Conservation (phyloP, 805 yeast genomes). For the Hanseniaspora singularis region DNA sequence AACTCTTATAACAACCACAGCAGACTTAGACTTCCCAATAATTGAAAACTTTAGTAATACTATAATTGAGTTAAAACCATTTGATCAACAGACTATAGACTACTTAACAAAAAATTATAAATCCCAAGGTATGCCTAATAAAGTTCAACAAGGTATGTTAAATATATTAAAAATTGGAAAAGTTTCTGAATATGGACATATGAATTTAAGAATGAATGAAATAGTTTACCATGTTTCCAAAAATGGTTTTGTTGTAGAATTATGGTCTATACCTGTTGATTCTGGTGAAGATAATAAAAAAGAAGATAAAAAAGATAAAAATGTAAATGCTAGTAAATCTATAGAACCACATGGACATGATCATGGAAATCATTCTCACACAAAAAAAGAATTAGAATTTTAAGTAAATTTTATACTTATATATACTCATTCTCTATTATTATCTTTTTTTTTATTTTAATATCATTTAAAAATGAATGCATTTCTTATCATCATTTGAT, state of each 20-base stretch:
- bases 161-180: slow-evolving; percentile 63
- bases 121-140: slow-evolving; percentile 49
- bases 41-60: slow-evolving; percentile 47
- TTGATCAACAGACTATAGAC: slow-evolving; percentile 58
- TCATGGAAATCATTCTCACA: slow-evolving; percentile 15
- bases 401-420: not conserved
- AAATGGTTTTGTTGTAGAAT: slow-evolving; percentile 72
- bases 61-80: slow-evolving; percentile 66
- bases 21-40: slow-evolving; percentile 45
- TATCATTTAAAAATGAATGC: too few species aligned
- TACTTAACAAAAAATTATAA: slow-evolving; percentile 58
- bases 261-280: slow-evolving; percentile 96
- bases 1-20: slow-evolving; percentile 43
- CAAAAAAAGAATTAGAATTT: slow-evolving; percentile 4
- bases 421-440: not conserved
- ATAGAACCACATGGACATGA: slow-evolving; percentile 13
- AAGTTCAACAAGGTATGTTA: slow-evolving; percentile 75
- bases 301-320: not conserved
- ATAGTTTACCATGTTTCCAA: slow-evolving; percentile 78
- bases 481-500: too few species aligned
- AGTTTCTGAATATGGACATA: slow-evolving; percentile 61
- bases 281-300: slow-evolving; percentile 41
- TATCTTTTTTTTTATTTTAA: not conserved
- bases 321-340: slow-evolving; percentile 22
- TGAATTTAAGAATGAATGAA: slow-evolving; percentile 64